phyloP scores from a whole-genome alignment of 2,329 filamentous ascomycete genomes.

The Hymenoscyphus linearis region DNA sequence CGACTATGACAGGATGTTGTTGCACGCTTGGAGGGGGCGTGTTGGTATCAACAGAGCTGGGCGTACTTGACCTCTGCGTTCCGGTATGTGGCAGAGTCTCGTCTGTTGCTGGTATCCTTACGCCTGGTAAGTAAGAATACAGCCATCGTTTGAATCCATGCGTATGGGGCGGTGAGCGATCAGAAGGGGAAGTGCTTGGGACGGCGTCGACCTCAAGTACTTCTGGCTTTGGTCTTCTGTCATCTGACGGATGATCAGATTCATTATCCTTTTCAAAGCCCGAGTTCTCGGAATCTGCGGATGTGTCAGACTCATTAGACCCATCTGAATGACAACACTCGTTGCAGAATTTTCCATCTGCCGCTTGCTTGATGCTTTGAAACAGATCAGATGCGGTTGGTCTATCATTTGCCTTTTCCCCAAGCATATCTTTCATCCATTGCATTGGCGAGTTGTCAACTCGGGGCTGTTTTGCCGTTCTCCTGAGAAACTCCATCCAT shows the following conservation, averaged over 20 bases:
- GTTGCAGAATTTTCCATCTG: background rate
- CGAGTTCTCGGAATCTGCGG: background rate
- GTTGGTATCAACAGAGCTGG: background rate
- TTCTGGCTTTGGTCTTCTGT: background rate
- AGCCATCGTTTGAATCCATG: background rate
- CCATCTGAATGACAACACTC: background rate
- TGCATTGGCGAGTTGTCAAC: slow-evolving; percentile 11
- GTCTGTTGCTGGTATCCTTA: background rate
- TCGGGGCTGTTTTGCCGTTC: slow-evolving; percentile 2
- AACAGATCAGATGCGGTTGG: slow-evolving; percentile 7
- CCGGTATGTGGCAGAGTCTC: background rate
- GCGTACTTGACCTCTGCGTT: background rate
- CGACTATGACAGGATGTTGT: background rate
- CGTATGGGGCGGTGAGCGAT: background rate
- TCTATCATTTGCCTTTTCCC: slow-evolving; percentile 5
- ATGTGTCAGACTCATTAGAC: background rate
- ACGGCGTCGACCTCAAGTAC: background rate
- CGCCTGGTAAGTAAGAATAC: background rate
- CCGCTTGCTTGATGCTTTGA: slow-evolving; percentile 2
- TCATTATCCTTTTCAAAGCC: background rate
- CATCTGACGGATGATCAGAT: background rate
- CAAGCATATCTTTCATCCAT: slow-evolving; percentile 14
- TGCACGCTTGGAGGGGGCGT: background rate
- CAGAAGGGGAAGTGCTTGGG: background rate
- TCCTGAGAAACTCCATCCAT: background rate